phyloP scores from a whole-genome alignment of 2,329 filamentous ascomycete genomes.

The Dactylellina cionopaga region DNA sequence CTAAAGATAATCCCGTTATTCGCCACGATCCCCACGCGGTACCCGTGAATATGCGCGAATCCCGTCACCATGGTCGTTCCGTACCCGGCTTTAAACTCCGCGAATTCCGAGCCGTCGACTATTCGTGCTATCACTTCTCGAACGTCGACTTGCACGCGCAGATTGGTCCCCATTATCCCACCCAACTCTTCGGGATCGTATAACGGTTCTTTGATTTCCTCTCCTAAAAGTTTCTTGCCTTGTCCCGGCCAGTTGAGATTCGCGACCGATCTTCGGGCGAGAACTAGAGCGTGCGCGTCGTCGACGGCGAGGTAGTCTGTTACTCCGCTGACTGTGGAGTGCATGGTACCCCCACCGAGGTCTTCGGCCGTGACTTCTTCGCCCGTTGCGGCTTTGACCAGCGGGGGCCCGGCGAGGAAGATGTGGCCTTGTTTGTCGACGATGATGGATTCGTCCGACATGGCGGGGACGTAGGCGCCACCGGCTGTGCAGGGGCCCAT shows the following conservation, averaged over 20 bases:
- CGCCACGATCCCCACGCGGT: constrained; percentile 89
- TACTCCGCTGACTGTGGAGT: constrained; percentile 89
- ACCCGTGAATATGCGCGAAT: constrained; percentile 88
- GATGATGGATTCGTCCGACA: constrained; percentile 98
- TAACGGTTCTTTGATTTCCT: constrained; percentile 76
- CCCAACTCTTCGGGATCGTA: constrained; percentile 81
- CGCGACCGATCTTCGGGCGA: constrained; percentile 82
- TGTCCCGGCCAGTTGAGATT: constrained; percentile 86
- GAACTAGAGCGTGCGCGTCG: constrained; percentile 87
- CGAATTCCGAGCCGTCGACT: constrained; percentile 87
- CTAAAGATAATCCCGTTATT: constrained; percentile 97
- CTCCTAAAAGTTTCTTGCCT: constrained; percentile 60
- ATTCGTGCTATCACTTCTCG: constrained; percentile 92
- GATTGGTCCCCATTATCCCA: constrained; percentile 89
- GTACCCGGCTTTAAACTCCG: constrained; percentile 94
- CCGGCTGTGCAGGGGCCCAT: constrained; percentile 94
- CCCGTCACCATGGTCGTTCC: constrained; percentile 89
- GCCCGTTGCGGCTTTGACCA: constrained; percentile 95
- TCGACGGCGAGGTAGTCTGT: constrained; percentile 95
- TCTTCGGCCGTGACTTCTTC: constrained; percentile 92
- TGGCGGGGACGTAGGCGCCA: constrained; percentile 78
- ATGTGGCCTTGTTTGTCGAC: constrained; percentile 96
- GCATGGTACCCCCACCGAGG: constrained; percentile 86
- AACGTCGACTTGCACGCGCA: constrained; percentile 83
- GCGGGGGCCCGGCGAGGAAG: constrained; percentile 90